These are phyloP conservation scores for Trifolium pratense DNA, from an alignment of 306 rosid genomes.

Conservation along the genomic window DNA sequence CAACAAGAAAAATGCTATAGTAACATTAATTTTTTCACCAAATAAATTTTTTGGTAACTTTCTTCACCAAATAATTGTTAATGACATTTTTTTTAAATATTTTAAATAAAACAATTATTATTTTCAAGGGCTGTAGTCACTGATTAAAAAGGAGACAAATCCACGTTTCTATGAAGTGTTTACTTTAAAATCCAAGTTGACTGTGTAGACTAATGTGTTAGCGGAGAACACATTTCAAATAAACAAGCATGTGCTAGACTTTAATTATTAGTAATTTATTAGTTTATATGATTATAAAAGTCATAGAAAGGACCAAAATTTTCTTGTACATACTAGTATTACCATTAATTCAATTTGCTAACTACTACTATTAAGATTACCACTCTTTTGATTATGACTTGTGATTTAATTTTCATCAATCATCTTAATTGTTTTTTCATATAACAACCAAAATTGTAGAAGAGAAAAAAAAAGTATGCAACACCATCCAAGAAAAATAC, in stretches of 20 bases:
- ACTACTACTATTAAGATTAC: background rate
- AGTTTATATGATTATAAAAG: constrained; percentile 17
- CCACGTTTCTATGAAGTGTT: constrained; percentile 15
- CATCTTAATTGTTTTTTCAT: background rate
- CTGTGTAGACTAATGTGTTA: background rate
- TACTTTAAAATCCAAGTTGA: constrained; percentile 4
- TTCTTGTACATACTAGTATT: background rate
- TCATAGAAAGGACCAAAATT: background rate
- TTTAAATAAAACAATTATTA: background rate
- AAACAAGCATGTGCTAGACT: constrained; percentile 27
- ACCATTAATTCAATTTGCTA: constrained; percentile 6
- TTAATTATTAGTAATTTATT: background rate
- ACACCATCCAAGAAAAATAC: constrained; percentile 3
- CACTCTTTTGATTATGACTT: constrained; percentile 1
- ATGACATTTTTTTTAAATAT: background rate
- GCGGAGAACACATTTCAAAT: background rate
- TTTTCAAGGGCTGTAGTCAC: background rate
- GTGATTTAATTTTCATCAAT: background rate
- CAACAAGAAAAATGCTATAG: too few species aligned
- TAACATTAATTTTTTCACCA: too few species aligned
- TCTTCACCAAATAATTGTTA: too few species aligned
- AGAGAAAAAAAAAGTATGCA: background rate
- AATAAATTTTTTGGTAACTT: too few species aligned
- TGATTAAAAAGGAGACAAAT: background rate
- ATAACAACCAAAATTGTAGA: background rate